Conservation (phyloP, 768 basidiomycete genomes). For the Rhizopogon vulgaris region DNA sequence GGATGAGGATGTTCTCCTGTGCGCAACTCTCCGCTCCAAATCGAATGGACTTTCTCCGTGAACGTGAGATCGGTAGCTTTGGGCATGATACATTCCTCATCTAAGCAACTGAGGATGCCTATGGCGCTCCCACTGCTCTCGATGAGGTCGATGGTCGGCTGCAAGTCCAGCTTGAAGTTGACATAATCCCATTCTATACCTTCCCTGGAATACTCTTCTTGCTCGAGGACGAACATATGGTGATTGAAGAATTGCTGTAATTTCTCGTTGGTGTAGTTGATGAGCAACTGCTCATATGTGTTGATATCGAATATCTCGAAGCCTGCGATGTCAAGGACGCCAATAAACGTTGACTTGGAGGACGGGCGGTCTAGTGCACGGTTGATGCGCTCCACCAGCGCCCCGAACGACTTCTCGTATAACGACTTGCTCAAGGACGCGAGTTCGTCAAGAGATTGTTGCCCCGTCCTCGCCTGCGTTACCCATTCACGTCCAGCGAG, state of each 20-base stretch:
- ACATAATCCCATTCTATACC: slow-evolving; percentile 97
- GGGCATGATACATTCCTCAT: slow-evolving; percentile 99
- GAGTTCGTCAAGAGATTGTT: slow-evolving; percentile 91
- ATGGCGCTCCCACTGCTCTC: slow-evolving; percentile 71
- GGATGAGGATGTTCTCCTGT: slow-evolving; percentile 52
- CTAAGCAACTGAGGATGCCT: slow-evolving; percentile 87
- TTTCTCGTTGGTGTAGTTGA: slow-evolving; percentile 99
- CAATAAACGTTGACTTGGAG: slow-evolving; percentile 90
- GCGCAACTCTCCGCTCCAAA: slow-evolving; percentile 53
- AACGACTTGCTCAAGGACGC: slow-evolving; percentile 88
- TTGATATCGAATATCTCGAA: slow-evolving; percentile 97
- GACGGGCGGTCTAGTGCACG: slow-evolving; percentile 89
- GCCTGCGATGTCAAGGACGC: slow-evolving; percentile 97
- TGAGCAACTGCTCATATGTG: slow-evolving; percentile 94
- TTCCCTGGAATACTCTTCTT: slow-evolving; percentile 96
- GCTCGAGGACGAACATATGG: slow-evolving; percentile 99
- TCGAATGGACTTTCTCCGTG: slow-evolving; percentile 80
- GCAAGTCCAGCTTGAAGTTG: slow-evolving; percentile 95
- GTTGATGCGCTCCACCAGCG: slow-evolving; percentile 92
- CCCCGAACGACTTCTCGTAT: slow-evolving; percentile 95
- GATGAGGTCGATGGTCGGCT: slow-evolving; percentile 98
- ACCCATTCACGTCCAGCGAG: slow-evolving; percentile 98
- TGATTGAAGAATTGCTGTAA: slow-evolving; percentile 98
- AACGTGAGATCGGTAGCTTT: slow-evolving; percentile 94
- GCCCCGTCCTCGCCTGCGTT: slow-evolving; percentile 82